Base-by-base conservation (phyloP, 768 basidiomycete species). In the Pleurotus tuber-regium region DNA sequence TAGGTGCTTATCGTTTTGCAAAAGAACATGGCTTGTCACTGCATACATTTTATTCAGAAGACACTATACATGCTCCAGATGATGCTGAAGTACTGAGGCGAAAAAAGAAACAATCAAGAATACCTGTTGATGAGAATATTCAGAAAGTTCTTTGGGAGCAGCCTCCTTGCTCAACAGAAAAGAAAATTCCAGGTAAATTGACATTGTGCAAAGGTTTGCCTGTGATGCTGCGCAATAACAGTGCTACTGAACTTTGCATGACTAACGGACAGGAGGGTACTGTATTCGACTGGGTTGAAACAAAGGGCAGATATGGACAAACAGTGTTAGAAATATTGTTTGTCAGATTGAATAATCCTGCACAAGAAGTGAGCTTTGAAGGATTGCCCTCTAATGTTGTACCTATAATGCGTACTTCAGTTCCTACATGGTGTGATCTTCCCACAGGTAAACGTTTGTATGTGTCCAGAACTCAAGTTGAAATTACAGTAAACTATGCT, bases 141-240 rank as follows among this genome's bases (percentile, higher is more conserved):
- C 35, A 36, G 35, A 5, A 19, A n/a, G 19, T 36, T 14, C 19
- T 36, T 4, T 36, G 35, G 35, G 35, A 36, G 19, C 35, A 36
- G 35, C 35, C 35, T 36, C n/a, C 35, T n/a, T 36, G 35, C 35
- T 36, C 35, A n/a, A 19, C 19, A 36, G 35, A 36, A n/a, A 31
- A 67, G 21, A 47, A 58, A 43, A 55, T 65, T 26, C 60, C 67
- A 9, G 65, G 62, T 16, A 62, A 63, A 29, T 49, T 75, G 3
- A 49, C 56, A 4, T 36, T 69, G 18, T 68, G 66, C 52, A 23
- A 63, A n/a, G 68, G 67, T 4, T 55, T 69, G 48, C 72, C 73
- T 18, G 56, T 71, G 1, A 66, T 69, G 51, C 63, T 71, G 10
- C 44, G 58, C 11, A 39, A 59, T 38, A 71, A 71, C 58, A 51